Evolutionary conservation across 768 basidiomycete species (phyloP).

Genomic region (Leccinellum luteum): DNA sequence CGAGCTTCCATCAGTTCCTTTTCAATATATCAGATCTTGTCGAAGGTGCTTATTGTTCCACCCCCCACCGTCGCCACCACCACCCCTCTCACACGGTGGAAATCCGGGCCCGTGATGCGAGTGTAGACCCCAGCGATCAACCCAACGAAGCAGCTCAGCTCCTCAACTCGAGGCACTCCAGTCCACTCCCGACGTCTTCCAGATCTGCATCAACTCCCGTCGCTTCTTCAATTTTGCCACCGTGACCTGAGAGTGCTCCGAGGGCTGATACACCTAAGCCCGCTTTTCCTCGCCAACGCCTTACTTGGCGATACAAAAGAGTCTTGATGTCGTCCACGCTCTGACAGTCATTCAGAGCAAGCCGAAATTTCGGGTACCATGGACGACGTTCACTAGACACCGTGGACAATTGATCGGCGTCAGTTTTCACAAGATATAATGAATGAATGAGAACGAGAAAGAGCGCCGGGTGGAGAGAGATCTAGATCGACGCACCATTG

Average conservation of each 20-base stretch:
- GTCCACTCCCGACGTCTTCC: slow-evolving; percentile 2
- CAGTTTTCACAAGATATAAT: neutral
- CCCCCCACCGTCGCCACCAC: no score
- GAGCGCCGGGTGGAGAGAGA: neutral
- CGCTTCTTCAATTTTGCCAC: slow-evolving; percentile 1
- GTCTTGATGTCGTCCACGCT: slow-evolving; percentile 46
- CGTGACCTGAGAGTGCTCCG: neutral
- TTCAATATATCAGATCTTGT: neutral
- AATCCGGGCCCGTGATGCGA: neutral
- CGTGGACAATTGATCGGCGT: neutral
- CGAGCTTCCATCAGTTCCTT: neutral
- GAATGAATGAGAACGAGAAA: neutral
- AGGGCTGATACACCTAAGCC: neutral
- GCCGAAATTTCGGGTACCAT: slow-evolving; percentile 58
- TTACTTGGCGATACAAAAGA: slow-evolving; percentile 43
- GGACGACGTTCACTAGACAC: slow-evolving; percentile 41
- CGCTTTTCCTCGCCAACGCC: slow-evolving; percentile 48
- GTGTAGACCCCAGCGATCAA: neutral
- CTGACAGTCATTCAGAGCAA: slow-evolving; percentile 40
- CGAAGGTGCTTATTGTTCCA: neutral
- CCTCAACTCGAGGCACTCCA: neutral
- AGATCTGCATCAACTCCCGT: neutral
- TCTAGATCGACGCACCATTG: slow-evolving; percentile 52
- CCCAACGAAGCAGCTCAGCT: neutral
- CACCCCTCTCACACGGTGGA: neutral